Percentiles rank a stretch among this genome's conserved stretches.
These are phyloP conservation scores for Aspergillus texensis DNA, from an alignment of 2,329 filamentous ascomycete genomes.

Conservation along the genomic window DNA sequence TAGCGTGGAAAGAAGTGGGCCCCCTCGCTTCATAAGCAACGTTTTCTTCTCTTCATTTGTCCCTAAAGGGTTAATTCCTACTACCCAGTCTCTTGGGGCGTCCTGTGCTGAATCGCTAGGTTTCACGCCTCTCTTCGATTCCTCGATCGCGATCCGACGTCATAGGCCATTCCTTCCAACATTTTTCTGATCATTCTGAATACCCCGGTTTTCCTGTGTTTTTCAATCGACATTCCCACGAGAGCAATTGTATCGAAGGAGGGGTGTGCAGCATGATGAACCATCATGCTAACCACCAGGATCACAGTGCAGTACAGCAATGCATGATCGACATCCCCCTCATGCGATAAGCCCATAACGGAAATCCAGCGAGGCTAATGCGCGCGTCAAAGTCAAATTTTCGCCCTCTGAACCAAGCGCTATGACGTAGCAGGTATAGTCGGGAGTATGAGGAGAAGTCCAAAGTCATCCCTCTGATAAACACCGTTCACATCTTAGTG, in stretches of 20 bases:
- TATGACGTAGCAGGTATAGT: neutral
- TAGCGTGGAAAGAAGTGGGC: neutral
- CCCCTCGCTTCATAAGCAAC: neutral
- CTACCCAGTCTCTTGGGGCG: neutral
- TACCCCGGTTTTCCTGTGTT: neutral
- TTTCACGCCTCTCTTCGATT: neutral
- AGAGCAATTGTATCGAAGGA: neutral
- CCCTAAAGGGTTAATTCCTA: neutral
- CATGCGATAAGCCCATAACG: constrained; percentile 1
- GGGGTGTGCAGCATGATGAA: neutral
- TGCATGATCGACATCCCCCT: neutral
- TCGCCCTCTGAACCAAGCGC: neutral
- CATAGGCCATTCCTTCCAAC: neutral
- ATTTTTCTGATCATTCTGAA: neutral
- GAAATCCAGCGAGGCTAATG: neutral
- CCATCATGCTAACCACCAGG: neutral
- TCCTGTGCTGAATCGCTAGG: neutral
- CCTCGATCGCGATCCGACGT: neutral
- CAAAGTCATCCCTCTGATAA: neutral
- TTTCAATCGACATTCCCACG: neutral
- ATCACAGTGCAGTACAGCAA: neutral
- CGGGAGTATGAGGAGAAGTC: neutral
- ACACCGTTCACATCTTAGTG: neutral
- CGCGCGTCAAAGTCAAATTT: neutral
- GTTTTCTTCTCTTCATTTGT: neutral